These are phyloP conservation scores for Crithidia brevicula DNA, from an alignment of 208 protist species.

Conservation along the genomic window DNA sequence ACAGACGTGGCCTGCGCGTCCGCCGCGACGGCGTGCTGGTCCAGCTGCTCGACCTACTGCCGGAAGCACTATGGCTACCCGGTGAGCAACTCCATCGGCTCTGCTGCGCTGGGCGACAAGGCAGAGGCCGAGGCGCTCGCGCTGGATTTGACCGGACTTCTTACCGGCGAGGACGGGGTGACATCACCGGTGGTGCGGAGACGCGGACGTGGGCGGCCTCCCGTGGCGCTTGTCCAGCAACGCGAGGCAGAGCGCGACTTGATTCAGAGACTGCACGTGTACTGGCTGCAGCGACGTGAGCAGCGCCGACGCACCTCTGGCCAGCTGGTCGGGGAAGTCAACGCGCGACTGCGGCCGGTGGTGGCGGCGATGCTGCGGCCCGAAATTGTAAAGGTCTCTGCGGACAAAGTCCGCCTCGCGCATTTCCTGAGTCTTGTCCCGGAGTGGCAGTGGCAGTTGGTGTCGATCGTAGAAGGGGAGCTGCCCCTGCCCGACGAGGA, in stretches of 20 bases:
- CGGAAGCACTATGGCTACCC: slow-evolving; percentile 57
- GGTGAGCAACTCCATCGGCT: slow-evolving; percentile 36
- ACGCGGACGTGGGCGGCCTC: slow-evolving; percentile 54
- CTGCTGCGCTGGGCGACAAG: slow-evolving; percentile 33
- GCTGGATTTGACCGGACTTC: slow-evolving; percentile 48
- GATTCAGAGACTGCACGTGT: slow-evolving; percentile 47
- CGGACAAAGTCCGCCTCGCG: slow-evolving; percentile 63
- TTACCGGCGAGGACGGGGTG: slow-evolving; percentile 28
- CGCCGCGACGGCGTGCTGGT: slow-evolving; percentile 28
- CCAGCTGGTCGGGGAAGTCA: slow-evolving; percentile 50
- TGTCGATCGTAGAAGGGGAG: slow-evolving; percentile 63
- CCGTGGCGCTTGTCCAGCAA: slow-evolving; percentile 36
- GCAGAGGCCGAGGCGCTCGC: slow-evolving; percentile 50
- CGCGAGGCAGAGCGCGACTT: slow-evolving; percentile 37
- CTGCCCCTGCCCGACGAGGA: slow-evolving; percentile 78
- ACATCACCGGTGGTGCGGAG: slow-evolving; percentile 33
- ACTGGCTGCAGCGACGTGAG: slow-evolving; percentile 63
- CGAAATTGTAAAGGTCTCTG: slow-evolving; percentile 71
- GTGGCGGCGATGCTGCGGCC: slow-evolving; percentile 60
- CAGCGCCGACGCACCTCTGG: slow-evolving; percentile 42
- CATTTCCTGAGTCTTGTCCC: slow-evolving; percentile 78
- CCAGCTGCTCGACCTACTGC: slow-evolving; percentile 68
- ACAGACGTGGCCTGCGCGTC: no score
- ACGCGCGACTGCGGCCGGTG: slow-evolving; percentile 41
- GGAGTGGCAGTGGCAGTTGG: slow-evolving; percentile 79